Percentiles rank a stretch among this genome's conserved stretches.
These are phyloP conservation scores for Hyaloscypha finlandica DNA, from an alignment of 495 filamentous ascomycete species.

Conservation along the genomic window DNA sequence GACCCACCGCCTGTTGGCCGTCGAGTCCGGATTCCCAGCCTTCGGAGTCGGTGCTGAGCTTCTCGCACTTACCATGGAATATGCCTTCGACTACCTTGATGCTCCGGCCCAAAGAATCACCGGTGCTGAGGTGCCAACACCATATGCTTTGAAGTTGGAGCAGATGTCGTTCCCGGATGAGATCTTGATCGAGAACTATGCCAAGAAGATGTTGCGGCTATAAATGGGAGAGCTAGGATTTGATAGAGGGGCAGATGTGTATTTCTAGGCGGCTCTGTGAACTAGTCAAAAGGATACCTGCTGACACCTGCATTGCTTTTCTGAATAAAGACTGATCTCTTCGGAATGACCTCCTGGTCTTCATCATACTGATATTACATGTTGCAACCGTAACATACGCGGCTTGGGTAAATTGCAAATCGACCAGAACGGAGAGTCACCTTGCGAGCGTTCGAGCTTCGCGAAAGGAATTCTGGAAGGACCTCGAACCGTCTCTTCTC, in stretches of 20 bases:
- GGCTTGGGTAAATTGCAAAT: too few species aligned
- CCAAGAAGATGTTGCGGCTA: slow-evolving; percentile 29
- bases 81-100: slow-evolving; percentile 95
- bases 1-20: slow-evolving; percentile 86
- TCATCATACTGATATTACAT: background rate
- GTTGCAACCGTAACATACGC: background rate
- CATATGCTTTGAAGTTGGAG: slow-evolving; percentile 87
- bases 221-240: slow-evolving; percentile 14
- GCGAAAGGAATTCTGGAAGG: too few species aligned
- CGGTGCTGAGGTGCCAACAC: slow-evolving; percentile 94
- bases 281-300: slow-evolving; percentile 32
- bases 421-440: background rate
- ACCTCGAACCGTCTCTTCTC: too few species aligned
- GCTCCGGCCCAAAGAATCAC: slow-evolving; percentile 91
- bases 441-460: background rate
- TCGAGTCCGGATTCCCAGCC: slow-evolving; percentile 94
- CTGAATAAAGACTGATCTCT: background rate
- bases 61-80: slow-evolving; percentile 92
- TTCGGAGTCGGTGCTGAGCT: slow-evolving; percentile 93
- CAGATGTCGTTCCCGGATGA: slow-evolving; percentile 90
- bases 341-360: background rate
- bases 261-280: slow-evolving; percentile 33
- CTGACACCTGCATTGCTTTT: slow-evolving; percentile 18
- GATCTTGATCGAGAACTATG: slow-evolving; percentile 63
- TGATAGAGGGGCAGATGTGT: slow-evolving; percentile 18